Evolutionary conservation across 2,329 filamentous ascomycete genomes (phyloP).

Genomic region (Phyllosticta citriasiana): DNA sequence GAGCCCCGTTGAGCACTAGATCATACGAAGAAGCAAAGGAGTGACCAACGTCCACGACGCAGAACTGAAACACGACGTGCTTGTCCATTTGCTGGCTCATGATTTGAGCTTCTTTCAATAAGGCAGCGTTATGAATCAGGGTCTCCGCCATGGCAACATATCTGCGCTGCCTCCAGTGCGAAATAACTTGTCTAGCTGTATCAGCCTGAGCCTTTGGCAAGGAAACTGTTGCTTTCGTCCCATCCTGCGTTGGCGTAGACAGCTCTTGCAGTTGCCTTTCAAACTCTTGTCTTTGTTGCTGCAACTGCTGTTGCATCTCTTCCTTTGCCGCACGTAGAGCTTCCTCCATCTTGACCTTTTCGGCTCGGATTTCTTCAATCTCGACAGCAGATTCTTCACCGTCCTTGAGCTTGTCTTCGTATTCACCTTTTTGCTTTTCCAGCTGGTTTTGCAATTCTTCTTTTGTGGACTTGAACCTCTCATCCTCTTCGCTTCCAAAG

Average conservation of each 20-base stretch:
- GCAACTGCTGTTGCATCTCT: slow-evolving; percentile 80
- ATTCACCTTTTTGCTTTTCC: slow-evolving; percentile 77
- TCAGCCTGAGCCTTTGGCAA: slow-evolving; percentile 58
- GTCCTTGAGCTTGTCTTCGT: slow-evolving; percentile 63
- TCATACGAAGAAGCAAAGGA: slow-evolving; percentile 90
- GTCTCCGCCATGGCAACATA: slow-evolving; percentile 92
- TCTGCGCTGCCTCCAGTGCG: slow-evolving; percentile 72
- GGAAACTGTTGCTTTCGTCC: slow-evolving; percentile 30
- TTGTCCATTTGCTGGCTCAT: slow-evolving; percentile 97
- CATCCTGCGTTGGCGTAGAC: slow-evolving; percentile 38
- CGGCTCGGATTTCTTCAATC: slow-evolving; percentile 70
- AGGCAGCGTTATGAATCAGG: slow-evolving; percentile 76
- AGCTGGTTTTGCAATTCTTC: slow-evolving; percentile 78
- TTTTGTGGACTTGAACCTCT: slow-evolving; percentile 61
- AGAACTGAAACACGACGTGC: slow-evolving; percentile 87
- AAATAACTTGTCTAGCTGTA: slow-evolving; percentile 55
- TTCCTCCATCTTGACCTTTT: slow-evolving; percentile 79
- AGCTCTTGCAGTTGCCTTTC: slow-evolving; percentile 63
- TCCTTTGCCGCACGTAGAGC: slow-evolving; percentile 67
- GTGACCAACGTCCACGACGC: slow-evolving; percentile 80
- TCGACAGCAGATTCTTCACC: slow-evolving; percentile 68
- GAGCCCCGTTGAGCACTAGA: slow-evolving; percentile 84
- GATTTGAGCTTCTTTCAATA: slow-evolving; percentile 89
- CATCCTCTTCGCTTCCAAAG: slow-evolving; percentile 60
- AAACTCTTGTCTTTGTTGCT: slow-evolving; percentile 72